These are phyloP conservation scores for Lentinula boryana DNA, from an alignment of 768 basidiomycete genomes.

Conservation along the genomic window DNA sequence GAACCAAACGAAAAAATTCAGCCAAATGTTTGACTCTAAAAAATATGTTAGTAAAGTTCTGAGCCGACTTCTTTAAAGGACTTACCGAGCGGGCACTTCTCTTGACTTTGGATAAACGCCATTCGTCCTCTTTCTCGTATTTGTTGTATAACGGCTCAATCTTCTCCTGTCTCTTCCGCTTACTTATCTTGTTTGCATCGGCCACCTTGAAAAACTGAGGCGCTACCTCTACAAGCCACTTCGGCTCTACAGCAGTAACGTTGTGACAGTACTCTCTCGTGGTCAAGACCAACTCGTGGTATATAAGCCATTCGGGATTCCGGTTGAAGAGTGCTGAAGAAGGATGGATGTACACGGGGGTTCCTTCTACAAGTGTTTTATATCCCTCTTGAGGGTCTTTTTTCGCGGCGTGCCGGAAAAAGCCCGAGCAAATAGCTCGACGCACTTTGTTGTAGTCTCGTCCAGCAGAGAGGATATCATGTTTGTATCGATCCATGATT, in stretches of 20 bases:
- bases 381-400: slow-evolving; percentile 98
- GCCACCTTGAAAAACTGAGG: slow-evolving; percentile 99
- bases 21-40: slow-evolving; percentile 87
- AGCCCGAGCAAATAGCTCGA: slow-evolving; percentile 94
- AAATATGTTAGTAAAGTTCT: background rate
- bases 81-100: slow-evolving; percentile 77
- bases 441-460: slow-evolving; percentile 90
- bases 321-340: slow-evolving; percentile 96
- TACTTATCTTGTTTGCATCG: slow-evolving; percentile 96
- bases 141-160: slow-evolving; percentile 96
- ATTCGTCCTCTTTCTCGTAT: slow-evolving; percentile 91
- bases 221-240: slow-evolving; percentile 97
- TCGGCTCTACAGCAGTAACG: slow-evolving; percentile 93
- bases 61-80: slow-evolving; percentile 8
- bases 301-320: slow-evolving; percentile 92
- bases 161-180: slow-evolving; percentile 93
- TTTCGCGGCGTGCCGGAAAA: slow-evolving; percentile 97
- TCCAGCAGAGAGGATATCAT: slow-evolving; percentile 91
- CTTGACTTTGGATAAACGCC: slow-evolving; percentile 91
- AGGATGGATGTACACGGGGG: slow-evolving; percentile 98
- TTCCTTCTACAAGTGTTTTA: slow-evolving; percentile 95
- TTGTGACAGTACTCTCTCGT: slow-evolving; percentile 94
- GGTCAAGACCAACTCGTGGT: slow-evolving; percentile 93
- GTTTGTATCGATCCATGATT: slow-evolving; percentile 98
- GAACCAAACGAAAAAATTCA: slow-evolving; percentile 25